Conservation (phyloP, 805 yeast genomes). For the Kluyveromyces nonfermentans region DNA sequence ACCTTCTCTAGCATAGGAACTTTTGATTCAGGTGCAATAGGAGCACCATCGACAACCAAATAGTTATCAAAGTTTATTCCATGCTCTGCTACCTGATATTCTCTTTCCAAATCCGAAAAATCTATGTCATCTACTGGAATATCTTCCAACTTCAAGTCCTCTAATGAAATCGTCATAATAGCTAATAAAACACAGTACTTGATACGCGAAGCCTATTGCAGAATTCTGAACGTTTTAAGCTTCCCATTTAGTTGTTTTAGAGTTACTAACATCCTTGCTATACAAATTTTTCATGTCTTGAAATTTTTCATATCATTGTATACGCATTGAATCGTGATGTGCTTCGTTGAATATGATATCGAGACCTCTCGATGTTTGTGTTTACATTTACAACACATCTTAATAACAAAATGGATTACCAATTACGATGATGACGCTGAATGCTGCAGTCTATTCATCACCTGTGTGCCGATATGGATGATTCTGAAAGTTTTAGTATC, state of each 20-base stretch:
- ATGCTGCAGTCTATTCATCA: too few species aligned
- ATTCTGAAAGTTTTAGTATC: background rate
- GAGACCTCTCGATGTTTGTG: background rate
- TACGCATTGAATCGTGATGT: background rate
- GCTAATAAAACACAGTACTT: too few species aligned
- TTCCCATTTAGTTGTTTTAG: too few species aligned
- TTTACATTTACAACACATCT: background rate
- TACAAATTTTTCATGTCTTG: background rate
- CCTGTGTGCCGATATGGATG: background rate
- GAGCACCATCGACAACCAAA: constrained; percentile 90
- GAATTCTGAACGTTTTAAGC: too few species aligned
- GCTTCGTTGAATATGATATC: background rate
- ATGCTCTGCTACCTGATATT: constrained; percentile 55
- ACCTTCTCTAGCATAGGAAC: constrained; percentile 79
- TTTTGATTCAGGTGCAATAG: constrained; percentile 86
- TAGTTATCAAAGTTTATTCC: constrained; percentile 56
- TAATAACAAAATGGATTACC: background rate
- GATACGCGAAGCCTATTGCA: background rate
- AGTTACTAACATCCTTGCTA: too few species aligned
- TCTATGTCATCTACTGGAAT: constrained; percentile 58
- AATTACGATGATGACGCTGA: too few species aligned
- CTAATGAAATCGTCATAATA: constrained; percentile 8
- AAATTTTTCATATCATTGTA: constrained; percentile 3
- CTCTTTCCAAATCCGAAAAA: constrained; percentile 76
- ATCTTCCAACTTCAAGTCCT: constrained; percentile 35